A percentile compares a stretch with the other conserved stretches of the same genome.
These are phyloP conservation scores for Carpinus fangiana DNA, from an alignment of 306 rosid genomes.

Conservation along the genomic window DNA sequence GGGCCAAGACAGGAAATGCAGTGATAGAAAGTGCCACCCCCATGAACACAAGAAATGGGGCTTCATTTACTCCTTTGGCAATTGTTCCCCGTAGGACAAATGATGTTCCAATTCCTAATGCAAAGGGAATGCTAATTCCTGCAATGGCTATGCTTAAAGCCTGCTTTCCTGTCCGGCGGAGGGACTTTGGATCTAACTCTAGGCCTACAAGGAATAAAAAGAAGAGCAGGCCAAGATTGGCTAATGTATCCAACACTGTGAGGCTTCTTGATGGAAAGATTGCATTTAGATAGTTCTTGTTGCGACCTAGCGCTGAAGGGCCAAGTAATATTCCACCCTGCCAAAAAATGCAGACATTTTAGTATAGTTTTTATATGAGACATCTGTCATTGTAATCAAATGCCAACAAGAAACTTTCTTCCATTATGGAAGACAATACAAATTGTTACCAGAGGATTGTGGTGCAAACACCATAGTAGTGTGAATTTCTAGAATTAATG, in stretches of 20 bases:
- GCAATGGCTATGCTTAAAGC: conserved; percentile 59
- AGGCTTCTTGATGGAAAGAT: conserved; percentile 60
- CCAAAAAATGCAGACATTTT: background rate
- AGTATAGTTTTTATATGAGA: background rate
- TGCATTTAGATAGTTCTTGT: conserved; percentile 32
- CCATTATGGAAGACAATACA: background rate
- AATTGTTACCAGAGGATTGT: too few species aligned
- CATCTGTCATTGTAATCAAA: background rate
- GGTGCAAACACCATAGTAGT: background rate
- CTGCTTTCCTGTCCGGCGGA: conserved; percentile 56
- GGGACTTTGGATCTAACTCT: conserved; percentile 52
- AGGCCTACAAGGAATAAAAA: conserved; percentile 63
- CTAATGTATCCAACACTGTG: conserved; percentile 61
- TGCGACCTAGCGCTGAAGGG: conserved; percentile 65
- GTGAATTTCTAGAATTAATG: background rate
- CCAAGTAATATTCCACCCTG: conserved; percentile 77
- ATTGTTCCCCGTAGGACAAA: conserved; percentile 46
- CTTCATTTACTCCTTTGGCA: conserved; percentile 42
- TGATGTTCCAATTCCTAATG: conserved; percentile 69
- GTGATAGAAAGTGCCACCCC: conserved; percentile 79
- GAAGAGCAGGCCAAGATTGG: conserved; percentile 72
- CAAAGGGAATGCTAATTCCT: conserved; percentile 65
- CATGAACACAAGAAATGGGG: conserved; percentile 66
- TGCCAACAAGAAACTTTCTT: background rate
- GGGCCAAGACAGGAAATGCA: conserved; percentile 91